Evolutionary conservation across 1,284 basidiomycete species (phyloP), one percentile per base, ranked within the genome.

Genomic region (Leccinum fuscescens): DNA sequence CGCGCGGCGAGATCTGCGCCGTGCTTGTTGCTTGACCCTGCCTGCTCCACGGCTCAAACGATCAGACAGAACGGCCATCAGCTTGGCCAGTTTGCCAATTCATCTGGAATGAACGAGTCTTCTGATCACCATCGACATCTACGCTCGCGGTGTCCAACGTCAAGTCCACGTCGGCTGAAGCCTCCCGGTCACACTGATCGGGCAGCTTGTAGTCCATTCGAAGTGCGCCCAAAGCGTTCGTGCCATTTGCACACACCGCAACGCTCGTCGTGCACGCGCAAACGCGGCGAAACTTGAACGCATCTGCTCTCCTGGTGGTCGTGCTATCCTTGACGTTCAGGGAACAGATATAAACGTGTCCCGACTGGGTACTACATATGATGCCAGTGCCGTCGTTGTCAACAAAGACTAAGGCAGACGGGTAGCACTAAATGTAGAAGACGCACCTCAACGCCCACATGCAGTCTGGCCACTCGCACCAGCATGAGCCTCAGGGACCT

Each of bases 191-290:
- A 91, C 69, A 1, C 73, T 72, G 53, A 98, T 86, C 14, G 1
- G 77, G 78, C 0, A 90, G 84, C 29, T 76, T 75, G 52, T 86
- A 89, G 63, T 97, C 94, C 3, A 89, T 81, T 24, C 90, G 83
- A 52, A 99, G 78, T 0, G 93, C 96, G 2, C 89, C 94, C 73
- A 94, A 96, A 0, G 93, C 92, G 4, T 96, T 97, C 0, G 92
- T 90, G 62, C 87, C 90, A 69, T 94, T 98, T 3, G 92, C 89
- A 54, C 88, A 89, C 5, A 99, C 97, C 46, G 84, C 82, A 55
- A 91, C 86, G 20, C 86, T 12, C 96, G 88, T 69, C 98, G 95
- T 1, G 98, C 77, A 65, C 86, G 88, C 0, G 92, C 89, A 35
- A 1, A 98, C 78, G 14, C 89, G 86, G 56, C 88, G 85, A 72